Evolutionary conservation across 768 basidiomycete genomes (phyloP).

Genomic region (Naematelia encephala): DNA sequence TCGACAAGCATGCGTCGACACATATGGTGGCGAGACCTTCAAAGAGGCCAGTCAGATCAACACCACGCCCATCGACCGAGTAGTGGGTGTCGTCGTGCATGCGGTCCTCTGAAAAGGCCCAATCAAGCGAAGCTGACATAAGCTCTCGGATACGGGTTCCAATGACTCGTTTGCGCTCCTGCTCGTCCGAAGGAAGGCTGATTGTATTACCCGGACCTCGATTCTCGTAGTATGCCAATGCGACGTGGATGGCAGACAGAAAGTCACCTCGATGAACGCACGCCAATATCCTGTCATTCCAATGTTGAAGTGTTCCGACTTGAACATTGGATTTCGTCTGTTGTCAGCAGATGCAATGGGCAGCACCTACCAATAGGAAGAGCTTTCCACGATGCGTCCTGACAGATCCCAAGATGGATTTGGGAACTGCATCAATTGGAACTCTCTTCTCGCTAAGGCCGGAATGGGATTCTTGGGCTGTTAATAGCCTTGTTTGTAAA

Average conservation of each 20-base stretch:
- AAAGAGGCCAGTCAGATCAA: constrained; percentile 85
- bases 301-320: constrained; percentile 83
- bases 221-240: constrained; percentile 74
- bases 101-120: constrained; percentile 92
- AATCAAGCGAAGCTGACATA: constrained; percentile 79
- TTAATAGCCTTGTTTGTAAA: constrained; percentile 28
- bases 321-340: constrained; percentile 54
- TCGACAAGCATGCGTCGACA: constrained; percentile 66
- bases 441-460: not conserved
- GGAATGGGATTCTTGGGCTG: constrained; percentile 16
- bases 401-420: not conserved
- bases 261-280: constrained; percentile 84
- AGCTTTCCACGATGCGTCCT: constrained; percentile 67
- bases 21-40: constrained; percentile 67
- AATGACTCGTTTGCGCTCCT: constrained; percentile 63
- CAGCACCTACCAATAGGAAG: constrained; percentile 69
- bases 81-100: constrained; percentile 83
- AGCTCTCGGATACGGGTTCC: constrained; percentile 74
- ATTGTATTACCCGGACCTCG: constrained; percentile 77
- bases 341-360: not conserved
- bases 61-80: constrained; percentile 78
- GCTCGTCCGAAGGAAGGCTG: constrained; percentile 68
- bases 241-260: constrained; percentile 79
- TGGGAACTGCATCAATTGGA: not conserved
- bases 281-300: constrained; percentile 87